Conservation (phyloP, 192 early-diverging fungal species). For the Coemansia umbellata region DNA sequence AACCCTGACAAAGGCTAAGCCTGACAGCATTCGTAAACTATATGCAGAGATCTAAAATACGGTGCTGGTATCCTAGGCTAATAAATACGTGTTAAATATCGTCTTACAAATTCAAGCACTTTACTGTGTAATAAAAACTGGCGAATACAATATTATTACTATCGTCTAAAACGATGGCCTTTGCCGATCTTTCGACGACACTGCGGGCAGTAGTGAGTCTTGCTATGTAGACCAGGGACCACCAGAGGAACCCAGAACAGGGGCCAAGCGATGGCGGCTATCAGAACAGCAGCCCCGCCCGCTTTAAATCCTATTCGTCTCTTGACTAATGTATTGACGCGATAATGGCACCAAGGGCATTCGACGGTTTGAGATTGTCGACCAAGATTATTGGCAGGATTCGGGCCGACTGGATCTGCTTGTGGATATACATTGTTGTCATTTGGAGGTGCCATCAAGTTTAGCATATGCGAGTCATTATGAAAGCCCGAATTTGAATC, state of each 20-base stretch:
- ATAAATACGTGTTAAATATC: too few relatives aligned
- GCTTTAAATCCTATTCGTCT: conserved; percentile 31
- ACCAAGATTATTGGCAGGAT: conserved; percentile 27
- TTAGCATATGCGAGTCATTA: conserved; percentile 12
- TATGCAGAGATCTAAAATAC: conserved; percentile 36
- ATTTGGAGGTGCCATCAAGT: conserved; percentile 22
- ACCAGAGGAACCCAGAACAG: conserved; percentile 51
- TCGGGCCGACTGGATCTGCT: conserved; percentile 26
- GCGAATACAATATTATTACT: too few relatives aligned
- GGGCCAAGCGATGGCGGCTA: conserved; percentile 39
- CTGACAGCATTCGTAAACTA: conserved; percentile 40
- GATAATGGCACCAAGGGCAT: conserved; percentile 49
- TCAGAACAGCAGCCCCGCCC: conserved; percentile 32
- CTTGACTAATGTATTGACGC: conserved; percentile 23
- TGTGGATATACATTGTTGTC: conserved; percentile 23
- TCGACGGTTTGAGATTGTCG: conserved; percentile 34
- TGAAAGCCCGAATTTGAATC: too few relatives aligned
- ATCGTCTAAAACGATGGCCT: too few relatives aligned
- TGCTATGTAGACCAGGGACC: conserved; percentile 38
- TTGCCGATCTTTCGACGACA: conserved; percentile 45
- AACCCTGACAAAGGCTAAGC: conserved; percentile 50
- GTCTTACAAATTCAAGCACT: too few relatives aligned
- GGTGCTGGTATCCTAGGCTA: too few relatives aligned
- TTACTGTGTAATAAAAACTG: too few relatives aligned
- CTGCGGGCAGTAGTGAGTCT: conserved; percentile 47